A percentile compares a stretch with the other conserved stretches of the same genome.
phyloP scores from a whole-genome alignment of 306 rosid genomes.

The Bauhinia variegata region DNA sequence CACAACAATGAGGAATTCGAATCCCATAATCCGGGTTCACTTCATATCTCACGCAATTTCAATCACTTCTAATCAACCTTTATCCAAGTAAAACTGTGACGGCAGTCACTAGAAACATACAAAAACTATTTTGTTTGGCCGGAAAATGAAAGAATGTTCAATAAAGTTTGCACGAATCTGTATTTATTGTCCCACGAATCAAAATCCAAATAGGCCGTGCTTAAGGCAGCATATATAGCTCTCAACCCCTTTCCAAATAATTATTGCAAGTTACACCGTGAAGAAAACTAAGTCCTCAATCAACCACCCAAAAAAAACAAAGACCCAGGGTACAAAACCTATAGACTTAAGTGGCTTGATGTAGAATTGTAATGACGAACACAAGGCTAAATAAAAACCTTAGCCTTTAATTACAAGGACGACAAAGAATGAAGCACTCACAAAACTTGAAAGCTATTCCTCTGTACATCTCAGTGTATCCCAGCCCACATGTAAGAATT shows the following conservation, averaged over 20 bases:
- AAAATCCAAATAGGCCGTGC: constrained; percentile 49
- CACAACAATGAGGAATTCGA: too few species aligned
- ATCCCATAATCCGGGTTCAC: not conserved
- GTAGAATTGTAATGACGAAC: constrained; percentile 47
- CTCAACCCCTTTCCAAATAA: constrained; percentile 23
- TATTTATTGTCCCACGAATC: constrained; percentile 43
- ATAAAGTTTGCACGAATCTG: constrained; percentile 5
- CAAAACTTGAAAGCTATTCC: constrained; percentile 59
- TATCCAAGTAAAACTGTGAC: too few species aligned
- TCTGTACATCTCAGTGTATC: constrained; percentile 66
- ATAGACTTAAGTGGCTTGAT: constrained; percentile 40
- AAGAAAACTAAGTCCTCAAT: constrained; percentile 32
- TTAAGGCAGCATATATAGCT: constrained; percentile 46
- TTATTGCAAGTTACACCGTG: constrained; percentile 43
- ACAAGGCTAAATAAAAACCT: constrained; percentile 46
- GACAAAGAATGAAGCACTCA: constrained; percentile 58
- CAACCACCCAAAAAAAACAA: too few species aligned
- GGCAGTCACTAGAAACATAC: too few species aligned
- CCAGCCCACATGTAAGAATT: constrained; percentile 42
- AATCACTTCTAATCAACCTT: too few species aligned
- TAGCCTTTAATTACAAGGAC: constrained; percentile 53
- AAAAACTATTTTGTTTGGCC: not conserved
- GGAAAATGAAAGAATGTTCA: not conserved
- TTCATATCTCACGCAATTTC: too few species aligned
- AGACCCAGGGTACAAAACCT: constrained; percentile 62